Evolutionary conservation across 805 yeast species (phyloP), one percentile per base, ranked within the genome.

Genomic region (Saccharomyces jurei): DNA sequence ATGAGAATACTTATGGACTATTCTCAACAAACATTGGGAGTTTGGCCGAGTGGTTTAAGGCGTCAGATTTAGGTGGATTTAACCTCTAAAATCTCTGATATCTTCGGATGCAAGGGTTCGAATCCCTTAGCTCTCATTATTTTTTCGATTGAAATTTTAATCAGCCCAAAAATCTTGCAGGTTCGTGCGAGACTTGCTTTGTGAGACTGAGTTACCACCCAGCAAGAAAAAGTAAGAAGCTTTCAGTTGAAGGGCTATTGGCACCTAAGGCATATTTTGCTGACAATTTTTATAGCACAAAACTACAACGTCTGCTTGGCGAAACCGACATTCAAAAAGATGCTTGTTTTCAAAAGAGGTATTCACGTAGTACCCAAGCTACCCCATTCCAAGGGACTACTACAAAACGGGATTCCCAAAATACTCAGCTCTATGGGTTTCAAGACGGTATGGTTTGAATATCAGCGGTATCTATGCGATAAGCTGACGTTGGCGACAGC

Each of bases 371-470:
- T 68, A 3, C 74, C 74, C 17, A 64, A 58, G 50, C 58, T 69
- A 32, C 59, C 64, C 9, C 60, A 63, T 46, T 44, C 49, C 3
- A 41, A 53, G 17, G 53, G 52, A 21, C 50, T 68, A 13, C 53
- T 53, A 9, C 56, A 56, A 30, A 53, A 57, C 27, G 72, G 72
- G 49, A 61, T 70, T 32, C 68, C 69, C 4, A 58, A 61, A 25
- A 61, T 70, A 26, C 56, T 66, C 41, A 64, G 68, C 54, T 60
- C 67, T 1, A 67, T 77, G 53, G 96, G 89, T 32, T 88, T 84
- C 72, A 73, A 83, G 55, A 71, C 78, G 3, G 87, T 90, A 2
- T 92, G 97, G 97, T 73, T 73, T 3, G 86, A 90, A 54, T 84
- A 89, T 70, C 99, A 92, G 72, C 76, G 74, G 52, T 81, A 74